Evolutionary conservation across 129 eudicot species (phyloP).

Genomic region (Mikania micrantha): DNA sequence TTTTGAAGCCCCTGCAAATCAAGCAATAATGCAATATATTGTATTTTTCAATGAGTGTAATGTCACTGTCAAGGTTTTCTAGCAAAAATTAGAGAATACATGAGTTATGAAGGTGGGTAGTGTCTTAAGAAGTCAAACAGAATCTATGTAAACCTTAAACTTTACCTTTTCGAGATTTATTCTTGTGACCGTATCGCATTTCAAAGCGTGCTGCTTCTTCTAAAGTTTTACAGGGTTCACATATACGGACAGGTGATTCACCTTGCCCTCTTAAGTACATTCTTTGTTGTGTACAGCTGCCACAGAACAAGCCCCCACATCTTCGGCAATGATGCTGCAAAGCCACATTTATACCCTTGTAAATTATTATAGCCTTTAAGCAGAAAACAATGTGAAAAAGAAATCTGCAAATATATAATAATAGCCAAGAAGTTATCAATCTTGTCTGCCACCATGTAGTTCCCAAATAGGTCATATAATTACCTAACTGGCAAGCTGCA

Average conservation of each 20-base stretch:
- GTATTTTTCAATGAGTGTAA: not conserved
- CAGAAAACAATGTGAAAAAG: slow-evolving; percentile 3
- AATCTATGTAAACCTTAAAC: not conserved
- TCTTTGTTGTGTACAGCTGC: slow-evolving; percentile 69
- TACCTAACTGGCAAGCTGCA: not conserved
- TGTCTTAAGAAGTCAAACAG: not conserved
- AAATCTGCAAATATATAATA: not conserved
- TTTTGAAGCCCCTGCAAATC: slow-evolving; percentile 65
- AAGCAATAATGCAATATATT: slow-evolving; percentile 3
- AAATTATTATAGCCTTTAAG: not conserved
- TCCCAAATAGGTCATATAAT: not conserved
- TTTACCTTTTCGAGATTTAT: slow-evolving; percentile 62
- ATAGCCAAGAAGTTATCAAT: not conserved
- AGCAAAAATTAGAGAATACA: not conserved
- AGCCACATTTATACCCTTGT: slow-evolving; percentile 7
- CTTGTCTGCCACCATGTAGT: not conserved
- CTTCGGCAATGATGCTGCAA: slow-evolving; percentile 94
- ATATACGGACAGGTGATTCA: slow-evolving; percentile 85
- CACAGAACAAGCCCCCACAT: slow-evolving; percentile 88
- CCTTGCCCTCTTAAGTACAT: slow-evolving; percentile 94
- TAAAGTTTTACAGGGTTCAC: slow-evolving; percentile 89
- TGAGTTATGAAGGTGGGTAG: not conserved
- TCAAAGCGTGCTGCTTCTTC: slow-evolving; percentile 95
- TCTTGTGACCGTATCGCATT: slow-evolving; percentile 77
- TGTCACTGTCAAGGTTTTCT: not conserved